A percentile compares a stretch with the other conserved stretches of the same genome.
These are phyloP conservation scores for Nakazawaea molendinolei DNA, from an alignment of 805 yeast genomes.

Conservation along the genomic window DNA sequence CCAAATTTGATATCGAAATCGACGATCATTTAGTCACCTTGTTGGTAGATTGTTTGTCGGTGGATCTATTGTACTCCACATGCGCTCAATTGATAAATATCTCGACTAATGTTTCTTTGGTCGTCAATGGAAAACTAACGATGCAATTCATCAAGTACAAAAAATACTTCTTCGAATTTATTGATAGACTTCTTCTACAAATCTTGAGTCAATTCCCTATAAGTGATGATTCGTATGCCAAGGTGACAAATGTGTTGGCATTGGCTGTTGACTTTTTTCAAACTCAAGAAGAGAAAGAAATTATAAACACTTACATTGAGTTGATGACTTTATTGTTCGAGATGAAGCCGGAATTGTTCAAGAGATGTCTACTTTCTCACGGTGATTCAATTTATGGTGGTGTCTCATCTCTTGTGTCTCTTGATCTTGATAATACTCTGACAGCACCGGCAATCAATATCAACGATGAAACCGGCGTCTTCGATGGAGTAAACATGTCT, in stretches of 20 bases:
- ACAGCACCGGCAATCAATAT: constrained; percentile 14
- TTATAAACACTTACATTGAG: constrained; percentile 7
- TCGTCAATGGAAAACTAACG: constrained; percentile 26
- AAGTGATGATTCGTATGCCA: constrained; percentile 25
- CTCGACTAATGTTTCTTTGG: constrained; percentile 26
- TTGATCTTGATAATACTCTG: no score
- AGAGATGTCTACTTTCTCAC: background rate
- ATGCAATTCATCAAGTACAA: constrained; percentile 32
- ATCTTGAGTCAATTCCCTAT: constrained; percentile 27
- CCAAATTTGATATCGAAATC: background rate
- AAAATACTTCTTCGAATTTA: constrained; percentile 21
- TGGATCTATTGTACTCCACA: constrained; percentile 26
- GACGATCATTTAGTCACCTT: constrained; percentile 15
- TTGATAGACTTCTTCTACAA: constrained; percentile 23
- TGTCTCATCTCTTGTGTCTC: constrained; percentile 18
- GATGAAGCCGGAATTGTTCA: constrained; percentile 4
- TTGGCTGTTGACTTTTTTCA: constrained; percentile 28
- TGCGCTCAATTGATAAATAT: constrained; percentile 23
- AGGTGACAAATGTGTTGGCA: constrained; percentile 22
- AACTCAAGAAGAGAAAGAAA: constrained; percentile 24
- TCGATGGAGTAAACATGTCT: constrained; percentile 9
- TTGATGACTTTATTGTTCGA: background rate
- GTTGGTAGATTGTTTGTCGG: constrained; percentile 20
- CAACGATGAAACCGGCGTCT: constrained; percentile 17
- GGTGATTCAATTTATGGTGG: constrained; percentile 12